Evolutionary conservation across 768 basidiomycete genomes (phyloP).

Genomic region (Lactarius psammicola): DNA sequence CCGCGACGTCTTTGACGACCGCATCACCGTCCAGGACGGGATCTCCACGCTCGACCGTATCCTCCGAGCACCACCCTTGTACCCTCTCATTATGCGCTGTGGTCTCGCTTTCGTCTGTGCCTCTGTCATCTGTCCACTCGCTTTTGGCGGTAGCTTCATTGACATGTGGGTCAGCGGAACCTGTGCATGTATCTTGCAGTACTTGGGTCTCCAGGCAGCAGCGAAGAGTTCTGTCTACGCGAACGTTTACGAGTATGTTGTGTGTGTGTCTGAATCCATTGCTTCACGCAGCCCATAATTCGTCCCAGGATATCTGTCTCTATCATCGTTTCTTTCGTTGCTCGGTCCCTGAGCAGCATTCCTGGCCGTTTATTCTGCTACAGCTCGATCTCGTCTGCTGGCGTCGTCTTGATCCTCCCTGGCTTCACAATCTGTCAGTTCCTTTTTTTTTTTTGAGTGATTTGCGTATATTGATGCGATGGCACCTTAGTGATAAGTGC

Average conservation of each 20-base stretch:
- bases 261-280: slow-evolving; percentile 33
- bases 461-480: slow-evolving; percentile 12
- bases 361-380: slow-evolving; percentile 81
- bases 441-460: background rate
- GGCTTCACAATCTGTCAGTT: slow-evolving; percentile 77
- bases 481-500: slow-evolving; percentile 62
- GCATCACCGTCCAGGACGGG: slow-evolving; percentile 70
- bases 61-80: slow-evolving; percentile 63
- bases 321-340: slow-evolving; percentile 80
- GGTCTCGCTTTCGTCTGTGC: slow-evolving; percentile 73
- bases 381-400: slow-evolving; percentile 84
- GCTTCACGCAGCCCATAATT: background rate
- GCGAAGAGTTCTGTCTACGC: slow-evolving; percentile 87
- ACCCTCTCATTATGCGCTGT: slow-evolving; percentile 65
- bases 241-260: slow-evolving; percentile 95
- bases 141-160: slow-evolving; percentile 76
- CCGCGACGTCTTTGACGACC: slow-evolving; percentile 82
- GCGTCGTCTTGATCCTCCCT: slow-evolving; percentile 87
- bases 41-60: slow-evolving; percentile 63
- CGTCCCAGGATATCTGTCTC: slow-evolving; percentile 70
- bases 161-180: slow-evolving; percentile 82
- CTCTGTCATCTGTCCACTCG: slow-evolving; percentile 77
- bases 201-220: slow-evolving; percentile 77
- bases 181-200: slow-evolving; percentile 69
- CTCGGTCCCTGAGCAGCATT: slow-evolving; percentile 75